Percentiles rank a stretch among this genome's conserved stretches.
phyloP scores from a whole-genome alignment of 345 rosid genomes.

The Ceriops tagal region DNA sequence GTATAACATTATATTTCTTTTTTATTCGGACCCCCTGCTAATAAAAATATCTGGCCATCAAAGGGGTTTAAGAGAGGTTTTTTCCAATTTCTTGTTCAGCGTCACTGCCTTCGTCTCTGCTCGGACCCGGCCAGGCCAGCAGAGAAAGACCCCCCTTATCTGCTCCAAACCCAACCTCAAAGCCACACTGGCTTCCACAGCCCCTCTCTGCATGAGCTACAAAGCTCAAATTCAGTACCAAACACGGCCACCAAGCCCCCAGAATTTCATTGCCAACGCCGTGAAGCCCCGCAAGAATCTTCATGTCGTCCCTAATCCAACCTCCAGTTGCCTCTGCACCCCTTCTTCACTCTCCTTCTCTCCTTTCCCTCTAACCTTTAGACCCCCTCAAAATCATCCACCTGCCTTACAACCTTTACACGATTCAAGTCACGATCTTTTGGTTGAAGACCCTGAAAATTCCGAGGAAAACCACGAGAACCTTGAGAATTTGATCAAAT shows the following conservation, averaged over 20 bases:
- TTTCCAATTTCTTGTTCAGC: not conserved
- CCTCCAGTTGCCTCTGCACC: slow-evolving; percentile 18
- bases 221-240: slow-evolving; percentile 42
- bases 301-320: slow-evolving; percentile 26
- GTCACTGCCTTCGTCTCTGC: no score
- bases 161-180: not conserved
- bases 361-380: slow-evolving; percentile 34
- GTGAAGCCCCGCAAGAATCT: slow-evolving; percentile 42
- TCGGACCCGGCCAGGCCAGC: no score
- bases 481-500: slow-evolving; percentile 20
- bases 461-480: slow-evolving; percentile 15
- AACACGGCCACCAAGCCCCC: slow-evolving; percentile 34
- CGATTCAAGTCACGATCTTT: slow-evolving; percentile 23
- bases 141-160: not conserved
- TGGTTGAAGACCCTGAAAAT: slow-evolving; percentile 36
- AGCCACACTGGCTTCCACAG: slow-evolving; percentile 43
- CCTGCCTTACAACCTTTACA: slow-evolving; percentile 20
- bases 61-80: slow-evolving; percentile 54
- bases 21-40: no score
- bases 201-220: slow-evolving; percentile 37
- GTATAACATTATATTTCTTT: no score
- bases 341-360: slow-evolving; percentile 33
- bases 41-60: not conserved
- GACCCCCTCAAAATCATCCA: slow-evolving; percentile 7
- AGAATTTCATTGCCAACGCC: slow-evolving; percentile 4